Conservation (phyloP, 805 yeast species). For the Ogataea degrootiae region DNA sequence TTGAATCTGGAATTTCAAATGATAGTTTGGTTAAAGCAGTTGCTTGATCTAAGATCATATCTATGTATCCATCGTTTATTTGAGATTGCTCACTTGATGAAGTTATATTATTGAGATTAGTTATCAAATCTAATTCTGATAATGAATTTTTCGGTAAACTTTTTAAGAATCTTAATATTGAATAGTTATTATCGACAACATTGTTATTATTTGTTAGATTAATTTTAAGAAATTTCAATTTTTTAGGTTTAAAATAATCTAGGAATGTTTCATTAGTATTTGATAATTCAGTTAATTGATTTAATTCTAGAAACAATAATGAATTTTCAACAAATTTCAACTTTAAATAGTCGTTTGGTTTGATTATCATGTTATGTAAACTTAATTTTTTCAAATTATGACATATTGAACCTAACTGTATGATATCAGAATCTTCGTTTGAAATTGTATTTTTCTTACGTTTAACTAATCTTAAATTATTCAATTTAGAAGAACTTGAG, state of each 20-base stretch:
- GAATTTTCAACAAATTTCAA: conserved; percentile 5
- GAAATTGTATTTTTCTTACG: conserved; percentile 6
- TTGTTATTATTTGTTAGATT: conserved; percentile 23
- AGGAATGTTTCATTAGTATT: conserved; percentile 10
- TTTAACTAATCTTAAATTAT: neutral
- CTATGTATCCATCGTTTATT: conserved; percentile 11
- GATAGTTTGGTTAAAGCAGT: conserved; percentile 20
- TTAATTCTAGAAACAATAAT: conserved; percentile 12
- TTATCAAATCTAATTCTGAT: conserved; percentile 18
- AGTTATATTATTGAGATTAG: conserved; percentile 16
- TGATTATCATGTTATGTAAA: conserved; percentile 8
- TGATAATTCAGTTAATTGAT: conserved; percentile 12
- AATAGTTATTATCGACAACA: conserved; percentile 1
- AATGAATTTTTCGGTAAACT: conserved; percentile 14
- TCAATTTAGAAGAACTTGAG: neutral
- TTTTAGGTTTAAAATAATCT: conserved; percentile 6
- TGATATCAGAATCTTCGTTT: no score
- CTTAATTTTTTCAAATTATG: conserved; percentile 5
- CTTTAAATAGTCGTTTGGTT: conserved; percentile 3
- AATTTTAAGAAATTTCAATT: conserved; percentile 11
- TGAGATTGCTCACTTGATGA: conserved; percentile 12
- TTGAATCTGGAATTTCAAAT: conserved; percentile 20
- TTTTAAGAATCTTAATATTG: conserved; percentile 7
- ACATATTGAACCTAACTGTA: no score
- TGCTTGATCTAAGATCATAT: conserved; percentile 11